Percentiles rank a stretch among this genome's conserved stretches.
Conservation (phyloP, 1,284 basidiomycete species). For the Megacollybia platyphylla region DNA sequence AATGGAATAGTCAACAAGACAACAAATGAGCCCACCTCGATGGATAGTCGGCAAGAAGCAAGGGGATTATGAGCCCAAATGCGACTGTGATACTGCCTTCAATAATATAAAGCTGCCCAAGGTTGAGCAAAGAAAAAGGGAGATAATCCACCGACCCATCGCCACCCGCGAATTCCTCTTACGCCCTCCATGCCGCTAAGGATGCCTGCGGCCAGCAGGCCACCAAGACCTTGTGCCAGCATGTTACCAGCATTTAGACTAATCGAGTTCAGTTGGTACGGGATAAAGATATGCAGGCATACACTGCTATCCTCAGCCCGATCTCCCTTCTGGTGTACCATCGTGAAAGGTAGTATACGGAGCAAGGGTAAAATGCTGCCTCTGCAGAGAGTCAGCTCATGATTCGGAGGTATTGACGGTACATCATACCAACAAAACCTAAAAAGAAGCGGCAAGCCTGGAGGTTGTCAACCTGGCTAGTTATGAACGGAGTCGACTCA, state of each 20-base stretch:
- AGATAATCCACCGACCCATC: slow-evolving; percentile 9
- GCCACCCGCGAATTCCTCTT: slow-evolving; percentile 29
- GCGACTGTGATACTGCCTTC: slow-evolving; percentile 10
- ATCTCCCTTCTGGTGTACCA: slow-evolving; percentile 13
- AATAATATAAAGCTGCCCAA: slow-evolving; percentile 10
- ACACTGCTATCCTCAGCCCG: slow-evolving; percentile 11
- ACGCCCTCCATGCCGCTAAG: slow-evolving; percentile 28
- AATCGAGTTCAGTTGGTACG: not conserved
- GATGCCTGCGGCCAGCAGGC: slow-evolving; percentile 27
- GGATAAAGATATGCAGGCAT: slow-evolving; percentile 13
- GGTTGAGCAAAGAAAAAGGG: not conserved
- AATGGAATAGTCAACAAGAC: not conserved
- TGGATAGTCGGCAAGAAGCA: slow-evolving; percentile 10
- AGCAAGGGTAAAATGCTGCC: slow-evolving; percentile 13
- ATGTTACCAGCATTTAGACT: slow-evolving; percentile 11
- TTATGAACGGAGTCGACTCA: not conserved
- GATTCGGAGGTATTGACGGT: not conserved
- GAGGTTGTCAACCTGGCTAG: no score
- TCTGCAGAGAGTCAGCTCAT: slow-evolving; percentile 5
- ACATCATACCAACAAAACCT: slow-evolving; percentile 9
- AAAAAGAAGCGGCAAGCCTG: slow-evolving; percentile 8
- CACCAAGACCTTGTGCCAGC: slow-evolving; percentile 18
- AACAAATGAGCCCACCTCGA: slow-evolving; percentile 4
- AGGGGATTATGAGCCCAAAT: slow-evolving; percentile 10
- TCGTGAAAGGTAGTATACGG: slow-evolving; percentile 12